Evolutionary conservation across 768 basidiomycete genomes (phyloP).

Genomic region (Russula abietina): DNA sequence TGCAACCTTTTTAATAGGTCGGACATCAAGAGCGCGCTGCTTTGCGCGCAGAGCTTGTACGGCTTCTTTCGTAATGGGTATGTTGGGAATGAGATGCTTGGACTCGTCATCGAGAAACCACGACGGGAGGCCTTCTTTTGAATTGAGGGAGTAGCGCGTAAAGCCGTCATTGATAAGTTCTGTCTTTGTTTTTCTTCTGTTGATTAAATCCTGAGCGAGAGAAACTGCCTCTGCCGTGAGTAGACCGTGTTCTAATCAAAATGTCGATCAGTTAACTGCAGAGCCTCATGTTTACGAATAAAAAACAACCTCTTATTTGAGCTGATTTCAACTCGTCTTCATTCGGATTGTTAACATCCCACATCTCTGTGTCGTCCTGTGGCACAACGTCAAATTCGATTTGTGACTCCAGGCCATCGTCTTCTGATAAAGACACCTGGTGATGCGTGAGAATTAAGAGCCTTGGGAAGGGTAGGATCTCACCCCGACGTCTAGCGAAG

Average conservation of each 20-base stretch:
- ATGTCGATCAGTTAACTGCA: not conserved
- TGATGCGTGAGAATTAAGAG: slow-evolving; percentile 2
- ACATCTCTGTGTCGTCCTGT: slow-evolving; percentile 51
- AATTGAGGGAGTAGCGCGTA: slow-evolving; percentile 85
- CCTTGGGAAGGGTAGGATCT: slow-evolving; percentile 3
- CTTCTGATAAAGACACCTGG: slow-evolving; percentile 6
- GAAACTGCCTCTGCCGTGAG: slow-evolving; percentile 86
- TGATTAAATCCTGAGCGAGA: slow-evolving; percentile 85
- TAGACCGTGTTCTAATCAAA: slow-evolving; percentile 63
- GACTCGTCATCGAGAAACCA: slow-evolving; percentile 99
- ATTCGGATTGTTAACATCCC: slow-evolving; percentile 77
- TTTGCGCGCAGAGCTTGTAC: slow-evolving; percentile 77
- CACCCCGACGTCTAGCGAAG: slow-evolving; percentile 12
- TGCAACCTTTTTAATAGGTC: slow-evolving; percentile 98
- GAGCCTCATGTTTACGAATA: not conserved
- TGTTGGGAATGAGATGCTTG: slow-evolving; percentile 87
- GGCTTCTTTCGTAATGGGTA: slow-evolving; percentile 97
- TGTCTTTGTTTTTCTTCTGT: slow-evolving; percentile 82
- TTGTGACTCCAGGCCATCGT: slow-evolving; percentile 35
- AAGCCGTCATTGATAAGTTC: slow-evolving; percentile 93
- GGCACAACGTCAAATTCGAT: slow-evolving; percentile 74
- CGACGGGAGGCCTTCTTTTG: slow-evolving; percentile 84
- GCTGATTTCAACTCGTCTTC: slow-evolving; percentile 61
- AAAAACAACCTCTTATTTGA: slow-evolving; percentile 60
- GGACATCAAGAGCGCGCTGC: slow-evolving; percentile 89